phyloP scores from a whole-genome alignment of 2,329 filamentous ascomycete species.

The Fusarium sp. region DNA sequence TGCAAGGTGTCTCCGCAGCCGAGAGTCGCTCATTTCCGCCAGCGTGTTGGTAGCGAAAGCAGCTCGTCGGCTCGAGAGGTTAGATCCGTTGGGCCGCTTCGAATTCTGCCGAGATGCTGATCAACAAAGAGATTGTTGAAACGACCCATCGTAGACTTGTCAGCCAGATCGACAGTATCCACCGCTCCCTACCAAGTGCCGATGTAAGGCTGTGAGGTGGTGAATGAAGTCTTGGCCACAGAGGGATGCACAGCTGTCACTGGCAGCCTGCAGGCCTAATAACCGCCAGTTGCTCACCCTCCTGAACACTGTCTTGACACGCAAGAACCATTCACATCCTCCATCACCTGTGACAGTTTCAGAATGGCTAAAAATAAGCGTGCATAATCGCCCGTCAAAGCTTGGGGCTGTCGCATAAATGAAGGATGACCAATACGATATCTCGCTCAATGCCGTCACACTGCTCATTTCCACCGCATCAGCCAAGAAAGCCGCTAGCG shows the following conservation, averaged over 20 bases:
- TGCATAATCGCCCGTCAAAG: neutral
- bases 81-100: neutral
- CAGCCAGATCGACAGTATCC: neutral
- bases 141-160: neutral
- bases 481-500: neutral
- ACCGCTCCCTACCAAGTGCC: neutral
- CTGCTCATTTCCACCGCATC: constrained; percentile 7
- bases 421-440: neutral
- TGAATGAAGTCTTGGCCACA: neutral
- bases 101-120: neutral
- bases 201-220: neutral
- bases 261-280: neutral
- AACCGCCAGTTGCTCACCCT: neutral
- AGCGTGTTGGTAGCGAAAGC: neutral
- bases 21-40: neutral
- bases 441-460: constrained; percentile 8
- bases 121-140: neutral
- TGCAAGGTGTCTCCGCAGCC: neutral
- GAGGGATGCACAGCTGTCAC: neutral
- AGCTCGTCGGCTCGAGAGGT: neutral
- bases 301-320: neutral
- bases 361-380: neutral
- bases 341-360: neutral
- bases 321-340: neutral
- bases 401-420: constrained; percentile 9